Evolutionary conservation across 1,139 yeast species (phyloP).

Genomic region (Hansenula lynferdii): DNA sequence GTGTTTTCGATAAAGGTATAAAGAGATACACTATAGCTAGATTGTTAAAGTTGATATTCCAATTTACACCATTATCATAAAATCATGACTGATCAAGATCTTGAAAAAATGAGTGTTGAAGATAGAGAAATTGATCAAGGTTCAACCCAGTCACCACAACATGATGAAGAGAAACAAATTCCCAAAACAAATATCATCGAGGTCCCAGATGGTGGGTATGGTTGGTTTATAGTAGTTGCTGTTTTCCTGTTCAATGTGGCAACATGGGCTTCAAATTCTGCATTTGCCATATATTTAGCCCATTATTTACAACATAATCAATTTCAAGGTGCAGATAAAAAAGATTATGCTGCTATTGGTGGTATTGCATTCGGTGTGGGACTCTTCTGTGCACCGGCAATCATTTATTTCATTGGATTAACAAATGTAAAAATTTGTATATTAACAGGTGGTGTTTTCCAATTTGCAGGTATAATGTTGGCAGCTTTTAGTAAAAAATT

Average conservation of each 20-base stretch:
- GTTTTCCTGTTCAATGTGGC: conserved; percentile 34
- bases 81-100: too few species aligned
- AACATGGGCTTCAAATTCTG: conserved; percentile 66
- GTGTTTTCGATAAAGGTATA: too few species aligned
- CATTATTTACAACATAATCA: conserved; percentile 40
- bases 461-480: conserved; percentile 42
- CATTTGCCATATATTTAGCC: conserved; percentile 51
- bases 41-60: not conserved
- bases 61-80: too few species aligned
- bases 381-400: conserved; percentile 36
- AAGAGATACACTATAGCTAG: too few species aligned
- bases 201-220: conserved; percentile 38
- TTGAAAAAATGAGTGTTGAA: not conserved
- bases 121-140: not conserved
- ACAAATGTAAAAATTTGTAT: conserved; percentile 11
- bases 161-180: not conserved
- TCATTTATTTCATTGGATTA: conserved; percentile 11
- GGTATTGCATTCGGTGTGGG: conserved; percentile 59
- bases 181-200: conserved; percentile 4
- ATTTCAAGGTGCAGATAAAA: conserved; percentile 47
- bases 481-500: conserved; percentile 55
- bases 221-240: conserved; percentile 41
- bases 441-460: conserved; percentile 14
- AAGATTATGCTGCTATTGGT: conserved; percentile 62
- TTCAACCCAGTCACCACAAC: not conserved